Evolutionary conservation across 148 eudicot genomes (phyloP).

Genomic region (Cornus florida): DNA sequence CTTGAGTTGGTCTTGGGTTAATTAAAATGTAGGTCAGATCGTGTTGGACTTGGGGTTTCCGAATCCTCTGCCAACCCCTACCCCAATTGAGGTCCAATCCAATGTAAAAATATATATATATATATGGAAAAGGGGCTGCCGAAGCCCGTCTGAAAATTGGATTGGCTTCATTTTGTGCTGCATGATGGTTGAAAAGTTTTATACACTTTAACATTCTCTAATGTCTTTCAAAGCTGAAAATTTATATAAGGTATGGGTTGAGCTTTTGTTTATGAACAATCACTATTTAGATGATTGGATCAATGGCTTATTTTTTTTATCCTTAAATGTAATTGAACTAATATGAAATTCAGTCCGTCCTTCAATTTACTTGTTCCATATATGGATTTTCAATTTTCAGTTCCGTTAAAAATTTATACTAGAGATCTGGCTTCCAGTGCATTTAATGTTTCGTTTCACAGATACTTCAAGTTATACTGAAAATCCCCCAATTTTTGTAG

Average conservation of each 20-base stretch:
- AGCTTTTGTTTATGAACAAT: neutral
- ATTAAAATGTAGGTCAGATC: too few relatives aligned
- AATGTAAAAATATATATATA: too few relatives aligned
- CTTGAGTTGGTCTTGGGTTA: too few relatives aligned
- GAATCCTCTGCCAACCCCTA: too few relatives aligned
- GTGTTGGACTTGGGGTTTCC: too few relatives aligned
- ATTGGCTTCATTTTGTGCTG: too few relatives aligned
- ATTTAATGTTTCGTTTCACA: neutral
- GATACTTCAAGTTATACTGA: neutral
- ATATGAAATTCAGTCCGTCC: neutral
- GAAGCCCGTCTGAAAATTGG: too few relatives aligned
- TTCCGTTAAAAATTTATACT: neutral
- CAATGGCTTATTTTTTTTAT: neutral
- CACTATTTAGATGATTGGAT: neutral
- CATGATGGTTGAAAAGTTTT: too few relatives aligned
- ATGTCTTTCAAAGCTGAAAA: neutral
- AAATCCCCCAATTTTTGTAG: neutral
- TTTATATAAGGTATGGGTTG: neutral
- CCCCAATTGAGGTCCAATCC: too few relatives aligned
- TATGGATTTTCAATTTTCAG: neutral
- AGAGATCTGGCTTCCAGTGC: neutral
- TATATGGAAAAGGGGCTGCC: too few relatives aligned
- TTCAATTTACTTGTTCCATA: neutral
- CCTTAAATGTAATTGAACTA: neutral
- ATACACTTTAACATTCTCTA: neutral